These are phyloP conservation scores for Ammopiptanthus mongolicus DNA, from an alignment of 306 rosid genomes.

Conservation along the genomic window DNA sequence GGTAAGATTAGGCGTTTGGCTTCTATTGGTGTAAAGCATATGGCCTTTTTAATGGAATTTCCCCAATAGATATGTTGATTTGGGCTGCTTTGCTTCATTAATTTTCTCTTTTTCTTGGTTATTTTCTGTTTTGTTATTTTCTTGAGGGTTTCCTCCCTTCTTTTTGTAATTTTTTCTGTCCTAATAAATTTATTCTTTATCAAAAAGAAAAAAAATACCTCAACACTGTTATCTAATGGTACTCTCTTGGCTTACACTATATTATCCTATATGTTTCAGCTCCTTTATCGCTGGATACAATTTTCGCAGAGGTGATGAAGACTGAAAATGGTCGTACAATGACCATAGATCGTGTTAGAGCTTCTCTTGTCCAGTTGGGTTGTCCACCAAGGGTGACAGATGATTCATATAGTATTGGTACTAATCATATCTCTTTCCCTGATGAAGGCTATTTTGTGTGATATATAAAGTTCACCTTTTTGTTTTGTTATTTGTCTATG, in stretches of 20 bases:
- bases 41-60: not conserved
- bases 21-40: no score
- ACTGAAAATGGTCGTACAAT: conserved; percentile 61
- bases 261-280: conserved; percentile 46
- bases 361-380: conserved; percentile 60
- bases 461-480: not conserved
- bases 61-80: not conserved
- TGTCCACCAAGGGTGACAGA: conserved; percentile 39
- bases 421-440: not conserved
- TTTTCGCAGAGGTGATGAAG: conserved; percentile 70
- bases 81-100: not conserved
- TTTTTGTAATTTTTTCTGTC: not conserved
- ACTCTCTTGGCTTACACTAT: conserved; percentile 3
- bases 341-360: conserved; percentile 66
- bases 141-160: not conserved
- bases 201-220: not conserved
- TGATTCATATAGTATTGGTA: conserved; percentile 63
- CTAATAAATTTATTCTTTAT: not conserved
- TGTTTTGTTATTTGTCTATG: conserved; percentile 1
- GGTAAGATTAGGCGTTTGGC: no score
- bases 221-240: not conserved
- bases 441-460: conserved; percentile 2
- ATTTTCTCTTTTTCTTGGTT: not conserved
- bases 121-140: not conserved
- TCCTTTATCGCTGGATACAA: conserved; percentile 52